Base-by-base conservation (phyloP, 257 asterid species). In the Nicotiana benthamiana region DNA sequence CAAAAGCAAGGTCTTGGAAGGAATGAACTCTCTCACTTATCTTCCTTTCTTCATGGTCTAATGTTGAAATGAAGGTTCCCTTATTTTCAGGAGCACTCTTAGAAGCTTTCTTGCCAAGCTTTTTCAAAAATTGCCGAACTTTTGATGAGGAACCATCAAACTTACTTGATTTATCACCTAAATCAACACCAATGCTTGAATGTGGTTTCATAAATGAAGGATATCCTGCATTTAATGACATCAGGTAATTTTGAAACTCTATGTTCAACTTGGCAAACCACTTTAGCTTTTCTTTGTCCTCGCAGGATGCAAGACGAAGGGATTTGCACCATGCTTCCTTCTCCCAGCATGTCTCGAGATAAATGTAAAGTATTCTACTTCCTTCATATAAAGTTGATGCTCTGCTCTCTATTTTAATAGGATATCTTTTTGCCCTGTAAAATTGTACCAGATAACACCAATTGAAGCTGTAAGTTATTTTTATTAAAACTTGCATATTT, bases 301-400 rank as follows among this genome's bases (percentile, higher is more conserved):
- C 75, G 80, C 84, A 88, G 65, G 98, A 93, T 87, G 97, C 97
- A 85, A 91, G 88, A 75, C 98, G 97, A 76, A 95, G 97, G 81
- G 92, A 95, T 92, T 90, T 95, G 84, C 99, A 95, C 99, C 99
- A 95, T 79, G 97, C 89, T 86, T 95, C 99, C 82, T 95, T 95
- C 85, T 95, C 97, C 97, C 95, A 93, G 80, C 98, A 90, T 82
- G 99, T 95, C 81, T 95, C 98, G 11, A 89, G 89, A 87, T 90
- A 95, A 79, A 95, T 79, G 89, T 90, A 92, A 72, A 95, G 36
- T 67, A 75, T 80, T 86, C 88, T 90, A 84, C 88, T 85, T 86
- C 97, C 98, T 83, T 88, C 86, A 86, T 92, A 93, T 86, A 91
- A 76, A 24, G 82, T 81, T 74, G 92, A 88, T 40, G 81, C 87